Percentiles rank a stretch among this genome's conserved stretches.
Evolutionary conservation across 2,329 filamentous ascomycete species (phyloP).

Genomic region (Seiridium unicorne): DNA sequence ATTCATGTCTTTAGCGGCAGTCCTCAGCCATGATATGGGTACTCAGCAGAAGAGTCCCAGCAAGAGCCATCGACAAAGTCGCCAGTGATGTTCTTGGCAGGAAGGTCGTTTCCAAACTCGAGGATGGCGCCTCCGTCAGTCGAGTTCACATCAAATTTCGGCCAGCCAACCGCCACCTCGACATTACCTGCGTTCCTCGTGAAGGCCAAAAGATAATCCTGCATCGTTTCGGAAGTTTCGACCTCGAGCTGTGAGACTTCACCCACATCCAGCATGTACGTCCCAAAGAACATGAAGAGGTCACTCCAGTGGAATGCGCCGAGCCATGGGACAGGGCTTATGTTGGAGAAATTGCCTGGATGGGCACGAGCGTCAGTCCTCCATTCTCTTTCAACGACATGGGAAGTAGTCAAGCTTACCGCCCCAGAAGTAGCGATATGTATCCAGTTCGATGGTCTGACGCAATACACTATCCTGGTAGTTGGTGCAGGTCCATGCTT

Average conservation of each 20-base stretch:
- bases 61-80: not conserved
- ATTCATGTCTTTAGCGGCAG: too few species aligned
- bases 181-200: constrained; percentile 14
- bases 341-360: constrained; percentile 6
- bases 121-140: not conserved
- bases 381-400: not conserved
- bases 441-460: not conserved
- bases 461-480: not conserved
- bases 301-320: constrained; percentile 5
- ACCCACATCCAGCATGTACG: constrained; percentile 2
- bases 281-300: not conserved
- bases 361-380: too few species aligned
- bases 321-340: constrained; percentile 5
- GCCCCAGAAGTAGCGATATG: not conserved
- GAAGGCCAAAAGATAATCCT: constrained; percentile 23
- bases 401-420: not conserved
- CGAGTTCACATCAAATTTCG: not conserved
- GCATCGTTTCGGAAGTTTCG: constrained; percentile 19
- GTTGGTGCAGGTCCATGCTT: not conserved
- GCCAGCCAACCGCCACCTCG: not conserved
- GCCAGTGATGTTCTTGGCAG: not conserved
- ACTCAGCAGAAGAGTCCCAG: not conserved
- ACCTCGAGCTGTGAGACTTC: constrained; percentile 12
- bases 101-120: not conserved
- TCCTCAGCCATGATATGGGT: not conserved